phyloP scores from a whole-genome alignment of 2,329 filamentous ascomycete genomes.

The Aspergillus sp. region DNA sequence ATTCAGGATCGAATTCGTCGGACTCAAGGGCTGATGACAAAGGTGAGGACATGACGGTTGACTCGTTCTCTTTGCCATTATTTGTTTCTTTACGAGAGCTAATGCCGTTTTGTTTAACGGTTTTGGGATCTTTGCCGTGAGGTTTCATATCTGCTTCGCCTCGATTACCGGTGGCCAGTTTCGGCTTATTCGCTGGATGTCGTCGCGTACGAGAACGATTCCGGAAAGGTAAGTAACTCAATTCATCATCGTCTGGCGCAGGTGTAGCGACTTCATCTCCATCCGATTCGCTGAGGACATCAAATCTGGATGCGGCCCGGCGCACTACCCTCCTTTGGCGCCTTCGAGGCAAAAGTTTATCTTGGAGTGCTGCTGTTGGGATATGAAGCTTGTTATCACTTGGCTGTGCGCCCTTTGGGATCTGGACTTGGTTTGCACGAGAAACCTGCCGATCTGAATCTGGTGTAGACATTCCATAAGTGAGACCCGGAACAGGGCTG shows the following conservation, averaged over 20 bases:
- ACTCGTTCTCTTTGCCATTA: slow-evolving; percentile 34
- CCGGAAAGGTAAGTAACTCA: slow-evolving; percentile 29
- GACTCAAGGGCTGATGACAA: slow-evolving; percentile 35
- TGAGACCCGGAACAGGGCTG: slow-evolving; percentile 26
- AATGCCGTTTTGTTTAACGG: neutral
- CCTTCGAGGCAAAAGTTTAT: slow-evolving; percentile 36
- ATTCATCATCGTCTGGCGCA: slow-evolving; percentile 38
- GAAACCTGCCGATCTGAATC: slow-evolving; percentile 1
- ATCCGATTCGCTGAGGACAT: slow-evolving; percentile 27
- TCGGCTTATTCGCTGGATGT: slow-evolving; percentile 19
- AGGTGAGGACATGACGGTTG: slow-evolving; percentile 26
- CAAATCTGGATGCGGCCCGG: slow-evolving; percentile 17
- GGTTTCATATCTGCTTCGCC: neutral
- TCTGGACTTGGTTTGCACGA: neutral
- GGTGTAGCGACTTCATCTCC: slow-evolving; percentile 23
- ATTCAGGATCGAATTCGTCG: slow-evolving; percentile 28
- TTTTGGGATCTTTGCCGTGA: neutral
- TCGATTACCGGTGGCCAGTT: slow-evolving; percentile 20
- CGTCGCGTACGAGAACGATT: slow-evolving; percentile 18
- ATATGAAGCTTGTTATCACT: slow-evolving; percentile 21
- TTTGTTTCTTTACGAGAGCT: slow-evolving; percentile 11
- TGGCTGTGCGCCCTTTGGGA: neutral
- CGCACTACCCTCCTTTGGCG: slow-evolving; percentile 27
- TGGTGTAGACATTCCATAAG: slow-evolving; percentile 9
- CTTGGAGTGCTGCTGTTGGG: slow-evolving; percentile 38